Evolutionary conservation across 257 asterid species (phyloP).

Genomic region (Jaltomata sinuosa): DNA sequence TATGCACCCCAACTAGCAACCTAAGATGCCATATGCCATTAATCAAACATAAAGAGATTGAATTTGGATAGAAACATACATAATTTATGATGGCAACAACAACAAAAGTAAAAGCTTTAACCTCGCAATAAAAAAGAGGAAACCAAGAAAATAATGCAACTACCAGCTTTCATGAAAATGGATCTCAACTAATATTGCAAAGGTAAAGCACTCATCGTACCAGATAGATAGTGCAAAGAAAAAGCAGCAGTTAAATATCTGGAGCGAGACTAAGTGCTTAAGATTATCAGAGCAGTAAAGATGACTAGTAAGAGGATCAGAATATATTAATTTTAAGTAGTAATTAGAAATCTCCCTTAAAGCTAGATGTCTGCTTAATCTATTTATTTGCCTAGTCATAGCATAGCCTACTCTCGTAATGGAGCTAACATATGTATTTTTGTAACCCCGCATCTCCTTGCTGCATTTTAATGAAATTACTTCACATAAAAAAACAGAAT

Average conservation of each 20-base stretch:
- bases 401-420: neutral
- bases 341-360: neutral
- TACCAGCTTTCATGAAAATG: neutral
- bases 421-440: neutral
- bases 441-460: neutral
- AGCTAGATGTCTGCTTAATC: neutral
- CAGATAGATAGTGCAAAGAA: neutral
- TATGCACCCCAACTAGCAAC: slow-evolving; percentile 23
- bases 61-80: neutral
- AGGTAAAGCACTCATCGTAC: neutral
- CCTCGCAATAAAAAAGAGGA: neutral
- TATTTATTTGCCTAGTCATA: neutral
- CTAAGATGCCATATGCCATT: neutral
- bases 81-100: neutral
- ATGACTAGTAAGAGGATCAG: neutral
- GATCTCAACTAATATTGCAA: neutral
- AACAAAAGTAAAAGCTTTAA: neutral
- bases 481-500: neutral
- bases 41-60: neutral
- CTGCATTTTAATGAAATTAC: neutral
- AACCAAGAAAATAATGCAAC: neutral
- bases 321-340: neutral
- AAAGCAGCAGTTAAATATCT: neutral
- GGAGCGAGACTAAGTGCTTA: neutral
- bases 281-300: neutral